These are phyloP conservation scores for Mixia osmundae DNA, from an alignment of 1,284 basidiomycete genomes.

Conservation along the genomic window DNA sequence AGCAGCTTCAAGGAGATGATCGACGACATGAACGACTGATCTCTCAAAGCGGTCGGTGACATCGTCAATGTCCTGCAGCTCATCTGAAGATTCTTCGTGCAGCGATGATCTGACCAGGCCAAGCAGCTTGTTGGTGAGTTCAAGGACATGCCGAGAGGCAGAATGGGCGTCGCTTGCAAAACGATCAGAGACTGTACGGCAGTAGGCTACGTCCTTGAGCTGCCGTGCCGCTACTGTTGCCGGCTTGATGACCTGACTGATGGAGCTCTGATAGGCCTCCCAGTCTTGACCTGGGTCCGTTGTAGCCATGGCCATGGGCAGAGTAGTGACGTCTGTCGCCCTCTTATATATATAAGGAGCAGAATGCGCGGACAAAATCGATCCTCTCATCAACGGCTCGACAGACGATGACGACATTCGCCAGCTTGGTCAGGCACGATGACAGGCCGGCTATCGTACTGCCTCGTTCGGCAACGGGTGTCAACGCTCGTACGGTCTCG, in stretches of 20 bases:
- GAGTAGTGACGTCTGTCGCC: too few relatives aligned
- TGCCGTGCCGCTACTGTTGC: too few relatives aligned
- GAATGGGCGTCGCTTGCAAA: slow-evolving; percentile 11
- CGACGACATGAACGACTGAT: slow-evolving; percentile 57
- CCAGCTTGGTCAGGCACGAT: slow-evolving; percentile 3
- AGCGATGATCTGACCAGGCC: slow-evolving; percentile 23
- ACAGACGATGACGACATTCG: slow-evolving; percentile 5
- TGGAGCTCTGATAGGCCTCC: too few relatives aligned
- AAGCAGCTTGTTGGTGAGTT: slow-evolving; percentile 40
- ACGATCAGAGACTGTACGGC: slow-evolving; percentile 13
- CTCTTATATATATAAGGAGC: too few relatives aligned
- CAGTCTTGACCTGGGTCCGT: too few relatives aligned
- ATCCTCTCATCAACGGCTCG: too few relatives aligned
- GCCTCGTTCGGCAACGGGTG: slow-evolving; percentile 4
- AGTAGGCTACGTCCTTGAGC: slow-evolving; percentile 8
- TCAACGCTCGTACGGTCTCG: slow-evolving; percentile 5
- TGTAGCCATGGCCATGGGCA: too few relatives aligned
- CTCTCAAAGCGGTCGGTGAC: slow-evolving; percentile 54
- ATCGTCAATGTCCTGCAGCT: slow-evolving; percentile 43
- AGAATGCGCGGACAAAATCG: too few relatives aligned
- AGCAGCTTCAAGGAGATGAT: slow-evolving; percentile 59
- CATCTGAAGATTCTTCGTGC: slow-evolving; percentile 7
- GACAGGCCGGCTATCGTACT: slow-evolving; percentile 6
- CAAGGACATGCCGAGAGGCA: slow-evolving; percentile 19
- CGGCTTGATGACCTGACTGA: too few relatives aligned